Evolutionary conservation across 2,329 filamentous ascomycete genomes (phyloP), one percentile per base, ranked within the genome.

Genomic region (Lecanicillium sp.): DNA sequence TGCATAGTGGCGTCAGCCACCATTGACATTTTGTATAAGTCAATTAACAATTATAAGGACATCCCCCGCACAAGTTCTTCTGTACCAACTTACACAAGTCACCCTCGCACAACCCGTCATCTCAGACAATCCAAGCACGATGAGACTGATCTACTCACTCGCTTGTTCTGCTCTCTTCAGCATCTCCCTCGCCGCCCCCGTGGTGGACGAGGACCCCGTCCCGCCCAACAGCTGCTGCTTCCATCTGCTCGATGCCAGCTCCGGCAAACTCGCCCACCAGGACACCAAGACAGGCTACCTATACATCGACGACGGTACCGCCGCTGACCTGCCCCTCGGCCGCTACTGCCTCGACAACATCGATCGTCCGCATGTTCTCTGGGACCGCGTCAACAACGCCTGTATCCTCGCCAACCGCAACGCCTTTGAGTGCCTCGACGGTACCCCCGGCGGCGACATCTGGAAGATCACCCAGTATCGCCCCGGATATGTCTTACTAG

Each of bases 261-360:
- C 51, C 20, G 53, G 56, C 17, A 52, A 54, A 12, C 50, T 54
- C 19, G 52, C 63, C 21, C 57, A 60, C 50, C 58, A 67, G 51
- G 54, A 59, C 35, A 44, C 48, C 7, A 9, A 32, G n/a, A 54
- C 49, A 17, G 62, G 62, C 37, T 54, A 55, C 35, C 47, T 64
- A 19, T 59, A 60, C 40, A 50, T 66, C 21, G 53, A 57, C 14
- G 44, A 46, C 11, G 4, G n/a, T n/a, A n/a, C n/a, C n/a, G n/a
- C n/a, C n/a, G 55, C 55, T 2, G 52, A 40, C 37, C 49, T 56
- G 5, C 50, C 56, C 1, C 44, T 55, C 0, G 62, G 61, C 19
- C 62, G 60, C 56, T 66, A 62, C 50, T 66, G 64, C 51, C 57
- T 65, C 19, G 44, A 65, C 23, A 48, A 60, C 11, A 49, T 56